A percentile compares a stretch with the other conserved stretches of the same genome.
These are phyloP conservation scores for Penicillium aurantiogriseum DNA, from an alignment of 2,329 filamentous ascomycete genomes.

Conservation along the genomic window DNA sequence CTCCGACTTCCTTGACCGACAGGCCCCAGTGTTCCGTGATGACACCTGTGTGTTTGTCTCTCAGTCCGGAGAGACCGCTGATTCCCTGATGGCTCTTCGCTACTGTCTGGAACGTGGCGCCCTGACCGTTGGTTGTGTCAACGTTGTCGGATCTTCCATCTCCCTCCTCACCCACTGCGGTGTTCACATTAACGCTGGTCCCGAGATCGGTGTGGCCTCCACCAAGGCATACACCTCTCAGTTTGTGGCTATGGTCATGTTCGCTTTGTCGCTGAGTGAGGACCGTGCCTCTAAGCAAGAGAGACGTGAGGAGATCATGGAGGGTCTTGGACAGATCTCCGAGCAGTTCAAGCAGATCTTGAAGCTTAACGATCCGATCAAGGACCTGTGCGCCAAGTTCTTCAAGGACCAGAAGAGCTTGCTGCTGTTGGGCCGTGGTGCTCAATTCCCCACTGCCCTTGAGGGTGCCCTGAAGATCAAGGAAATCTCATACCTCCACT, in stretches of 20 bases:
- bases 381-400: conserved; percentile 84
- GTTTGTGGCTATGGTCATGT: conserved; percentile 99
- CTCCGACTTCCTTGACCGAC: conserved; percentile 94
- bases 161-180: conserved; percentile 98
- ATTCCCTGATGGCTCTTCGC: conserved; percentile 92
- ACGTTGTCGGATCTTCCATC: conserved; percentile 97
- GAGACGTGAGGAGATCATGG: conserved; percentile 93
- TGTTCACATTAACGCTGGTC: conserved; percentile 98
- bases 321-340: conserved; percentile 82
- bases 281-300: conserved; percentile 92
- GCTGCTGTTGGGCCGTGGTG: conserved; percentile 87
- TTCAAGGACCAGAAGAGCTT: conserved; percentile 98
- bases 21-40: conserved; percentile 97
- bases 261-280: conserved; percentile 91
- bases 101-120: conserved; percentile 98
- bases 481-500: conserved; percentile 99
- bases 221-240: conserved; percentile 99
- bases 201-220: conserved; percentile 97
- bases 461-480: conserved; percentile 99
- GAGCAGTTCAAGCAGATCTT: conserved; percentile 90
- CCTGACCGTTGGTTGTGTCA: conserved; percentile 96
- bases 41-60: conserved; percentile 99
- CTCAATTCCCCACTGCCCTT: conserved; percentile 90
- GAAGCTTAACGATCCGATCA: conserved; percentile 88
- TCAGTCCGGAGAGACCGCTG: conserved; percentile 96